Evolutionary conservation across 1,284 basidiomycete genomes (phyloP).

Genomic region (Cutaneotrichosporon sp.): DNA sequence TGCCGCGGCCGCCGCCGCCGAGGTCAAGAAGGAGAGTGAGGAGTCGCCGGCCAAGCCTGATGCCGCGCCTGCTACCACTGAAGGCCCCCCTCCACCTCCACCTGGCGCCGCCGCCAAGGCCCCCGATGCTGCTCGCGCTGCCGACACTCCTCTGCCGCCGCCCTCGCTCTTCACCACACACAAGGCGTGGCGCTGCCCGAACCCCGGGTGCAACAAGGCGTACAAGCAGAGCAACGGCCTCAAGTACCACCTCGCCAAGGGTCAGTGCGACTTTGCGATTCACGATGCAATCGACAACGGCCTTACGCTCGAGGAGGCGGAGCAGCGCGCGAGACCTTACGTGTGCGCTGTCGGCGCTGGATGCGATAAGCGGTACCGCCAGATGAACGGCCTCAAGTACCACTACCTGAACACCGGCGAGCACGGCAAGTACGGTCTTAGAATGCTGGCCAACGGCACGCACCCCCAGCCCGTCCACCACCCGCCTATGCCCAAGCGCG

Average conservation of each 20-base stretch:
- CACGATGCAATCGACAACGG: constrained; percentile 66
- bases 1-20: constrained; percentile 2
- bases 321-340: constrained; percentile 76
- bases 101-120: constrained; percentile 18
- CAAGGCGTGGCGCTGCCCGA: constrained; percentile 96
- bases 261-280: constrained; percentile 84
- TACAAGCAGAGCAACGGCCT: constrained; percentile 98
- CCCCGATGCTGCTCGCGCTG: constrained; percentile 29
- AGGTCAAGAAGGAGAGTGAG: constrained; percentile 7
- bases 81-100: constrained; percentile 7
- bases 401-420: constrained; percentile 97
- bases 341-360: constrained; percentile 82
- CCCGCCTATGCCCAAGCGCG: constrained; percentile 30
- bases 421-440: constrained; percentile 83
- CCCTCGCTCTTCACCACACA: constrained; percentile 57
- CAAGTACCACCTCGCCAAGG: constrained; percentile 88
- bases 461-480: constrained; percentile 58
- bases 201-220: constrained; percentile 95
- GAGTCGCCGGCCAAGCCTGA: neutral
- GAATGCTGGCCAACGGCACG: constrained; percentile 77
- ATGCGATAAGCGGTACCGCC: constrained; percentile 93
- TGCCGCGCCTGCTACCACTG: neutral
- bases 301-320: constrained; percentile 78
- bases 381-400: constrained; percentile 92
- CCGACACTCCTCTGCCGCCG: constrained; percentile 41